These are phyloP conservation scores for Verbena officinalis DNA, from an alignment of 257 asterid genomes.

Conservation along the genomic window DNA sequence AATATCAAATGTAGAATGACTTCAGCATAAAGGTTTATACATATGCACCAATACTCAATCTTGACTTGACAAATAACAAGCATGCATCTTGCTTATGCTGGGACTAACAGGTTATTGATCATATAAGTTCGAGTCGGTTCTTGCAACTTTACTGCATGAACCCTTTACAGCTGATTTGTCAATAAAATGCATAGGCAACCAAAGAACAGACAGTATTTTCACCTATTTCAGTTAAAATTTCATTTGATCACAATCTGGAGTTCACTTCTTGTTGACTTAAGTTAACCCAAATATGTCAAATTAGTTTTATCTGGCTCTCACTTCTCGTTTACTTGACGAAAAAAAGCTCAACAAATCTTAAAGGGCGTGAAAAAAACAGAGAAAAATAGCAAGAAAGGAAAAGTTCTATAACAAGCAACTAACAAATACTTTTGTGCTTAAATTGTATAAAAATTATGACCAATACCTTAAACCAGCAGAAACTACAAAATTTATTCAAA, in stretches of 20 bases:
- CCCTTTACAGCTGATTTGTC: too few relatives aligned
- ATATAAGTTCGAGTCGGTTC: too few relatives aligned
- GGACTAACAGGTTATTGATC: too few relatives aligned
- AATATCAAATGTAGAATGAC: neutral
- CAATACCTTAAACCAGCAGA: neutral
- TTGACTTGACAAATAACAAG: neutral
- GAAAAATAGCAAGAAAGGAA: slow-evolving; percentile 5
- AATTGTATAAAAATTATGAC: neutral
- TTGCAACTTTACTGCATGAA: too few relatives aligned
- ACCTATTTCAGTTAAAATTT: neutral
- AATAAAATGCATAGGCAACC: neutral
- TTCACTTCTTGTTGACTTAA: too few relatives aligned
- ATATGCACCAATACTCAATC: neutral
- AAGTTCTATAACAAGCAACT: slow-evolving; percentile 7
- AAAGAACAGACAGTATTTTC: neutral
- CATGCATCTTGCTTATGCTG: neutral
- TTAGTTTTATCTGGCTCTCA: neutral
- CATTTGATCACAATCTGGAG: neutral
- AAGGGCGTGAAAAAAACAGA: neutral
- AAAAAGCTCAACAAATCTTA: slow-evolving; percentile 2
- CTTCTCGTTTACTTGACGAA: slow-evolving; percentile 1
- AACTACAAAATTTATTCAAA: slow-evolving; percentile 9
- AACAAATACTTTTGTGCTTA: neutral
- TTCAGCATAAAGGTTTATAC: neutral
- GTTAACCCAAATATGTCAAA: neutral